phyloP scores from a whole-genome alignment of 192 early-diverging fungal genomes.

The Phlyctochytrium planicorne region DNA sequence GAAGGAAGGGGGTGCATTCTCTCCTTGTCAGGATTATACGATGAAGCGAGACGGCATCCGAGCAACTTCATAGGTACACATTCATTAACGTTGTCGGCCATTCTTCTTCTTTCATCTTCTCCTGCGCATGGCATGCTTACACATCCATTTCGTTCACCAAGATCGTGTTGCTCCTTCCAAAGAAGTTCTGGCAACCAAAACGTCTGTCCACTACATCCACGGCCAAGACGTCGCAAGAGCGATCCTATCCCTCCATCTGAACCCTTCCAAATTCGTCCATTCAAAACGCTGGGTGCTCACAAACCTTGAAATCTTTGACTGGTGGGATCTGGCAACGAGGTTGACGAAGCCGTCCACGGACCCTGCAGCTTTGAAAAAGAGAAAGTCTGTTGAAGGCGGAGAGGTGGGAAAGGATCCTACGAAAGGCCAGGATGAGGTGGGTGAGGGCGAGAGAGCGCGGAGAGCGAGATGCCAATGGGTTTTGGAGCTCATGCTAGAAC shows the following conservation, averaged over 20 bases:
- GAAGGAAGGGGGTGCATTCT: conserved; percentile 16
- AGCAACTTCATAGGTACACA: conserved; percentile 45
- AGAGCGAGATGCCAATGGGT: conserved; percentile 34
- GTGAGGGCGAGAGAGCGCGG: conserved; percentile 11
- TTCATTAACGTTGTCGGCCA: not conserved
- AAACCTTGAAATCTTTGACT: conserved; percentile 58
- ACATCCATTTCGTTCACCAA: no score
- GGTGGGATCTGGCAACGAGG: conserved; percentile 46
- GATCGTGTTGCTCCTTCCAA: conserved; percentile 45
- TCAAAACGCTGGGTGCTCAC: conserved; percentile 58
- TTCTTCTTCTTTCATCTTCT: not conserved
- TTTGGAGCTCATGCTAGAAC: conserved; percentile 31
- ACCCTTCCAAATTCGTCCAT: conserved; percentile 22
- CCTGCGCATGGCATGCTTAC: not conserved
- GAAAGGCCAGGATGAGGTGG: no score
- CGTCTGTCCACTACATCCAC: conserved; percentile 44
- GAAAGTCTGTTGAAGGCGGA: no score
- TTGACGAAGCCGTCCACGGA: conserved; percentile 10
- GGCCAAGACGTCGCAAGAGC: conserved; percentile 60
- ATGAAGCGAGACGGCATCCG: conserved; percentile 47
- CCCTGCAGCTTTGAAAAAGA: no score
- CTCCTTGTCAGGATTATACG: conserved; percentile 61
- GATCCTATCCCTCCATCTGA: conserved; percentile 41
- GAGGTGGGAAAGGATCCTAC: no score
- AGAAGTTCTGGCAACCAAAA: conserved; percentile 15